Evolutionary conservation across 2,329 filamentous ascomycete species (phyloP).

Genomic region (Botryosphaeria dothidea): DNA sequence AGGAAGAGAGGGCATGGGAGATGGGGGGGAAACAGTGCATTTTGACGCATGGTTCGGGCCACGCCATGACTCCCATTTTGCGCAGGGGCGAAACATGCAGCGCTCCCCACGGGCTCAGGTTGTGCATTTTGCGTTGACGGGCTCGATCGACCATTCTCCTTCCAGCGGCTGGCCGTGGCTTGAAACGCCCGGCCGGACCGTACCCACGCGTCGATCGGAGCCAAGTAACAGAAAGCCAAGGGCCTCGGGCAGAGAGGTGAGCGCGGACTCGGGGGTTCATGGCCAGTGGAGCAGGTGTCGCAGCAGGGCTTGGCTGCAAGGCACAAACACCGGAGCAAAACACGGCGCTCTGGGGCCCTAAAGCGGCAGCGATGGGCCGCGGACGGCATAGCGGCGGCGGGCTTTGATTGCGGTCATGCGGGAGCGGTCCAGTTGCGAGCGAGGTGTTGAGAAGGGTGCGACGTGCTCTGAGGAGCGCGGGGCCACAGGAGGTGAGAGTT

Average conservation of each 20-base stretch:
- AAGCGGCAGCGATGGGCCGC: conserved; percentile 4
- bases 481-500: background rate
- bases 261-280: background rate
- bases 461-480: background rate
- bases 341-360: background rate
- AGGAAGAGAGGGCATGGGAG: background rate
- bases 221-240: background rate
- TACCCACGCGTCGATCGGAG: background rate
- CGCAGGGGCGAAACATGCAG: conserved; percentile 11
- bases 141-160: background rate
- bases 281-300: background rate
- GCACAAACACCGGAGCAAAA: background rate
- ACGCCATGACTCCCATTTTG: conserved; percentile 10
- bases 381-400: background rate
- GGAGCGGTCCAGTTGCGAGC: background rate
- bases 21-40: no score
- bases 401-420: background rate
- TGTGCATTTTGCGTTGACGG: conserved; percentile 2
- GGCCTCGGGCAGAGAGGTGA: no score
- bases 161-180: background rate
- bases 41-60: conserved; percentile 1
- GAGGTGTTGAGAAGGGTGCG: background rate
- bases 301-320: background rate
- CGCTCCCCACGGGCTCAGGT: background rate
- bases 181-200: conserved; percentile 5